Conservation (phyloP, 805 yeast species). For the Hanseniaspora thailandica region DNA sequence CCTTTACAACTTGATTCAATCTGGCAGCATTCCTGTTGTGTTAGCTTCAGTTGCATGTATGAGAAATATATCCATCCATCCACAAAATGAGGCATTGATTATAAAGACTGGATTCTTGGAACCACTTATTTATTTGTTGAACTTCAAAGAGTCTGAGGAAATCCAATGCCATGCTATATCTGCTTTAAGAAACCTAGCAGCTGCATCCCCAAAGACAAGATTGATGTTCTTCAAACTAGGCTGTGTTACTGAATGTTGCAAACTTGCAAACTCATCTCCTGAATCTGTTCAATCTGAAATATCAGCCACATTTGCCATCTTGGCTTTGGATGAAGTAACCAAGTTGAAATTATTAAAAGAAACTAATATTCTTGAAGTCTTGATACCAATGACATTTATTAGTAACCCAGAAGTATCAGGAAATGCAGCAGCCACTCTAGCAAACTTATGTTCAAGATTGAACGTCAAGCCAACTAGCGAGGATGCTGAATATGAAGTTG, state of each 20-base stretch:
- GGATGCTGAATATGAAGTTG: background rate
- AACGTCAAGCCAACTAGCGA: constrained; percentile 33
- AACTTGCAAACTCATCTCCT: constrained; percentile 74
- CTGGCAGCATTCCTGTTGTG: constrained; percentile 81
- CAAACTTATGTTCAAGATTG: constrained; percentile 86
- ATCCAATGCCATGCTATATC: constrained; percentile 98
- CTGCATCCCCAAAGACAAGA: constrained; percentile 86
- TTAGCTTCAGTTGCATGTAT: constrained; percentile 97
- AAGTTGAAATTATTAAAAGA: constrained; percentile 68
- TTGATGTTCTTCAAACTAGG: constrained; percentile 87
- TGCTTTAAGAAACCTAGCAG: constrained; percentile 89
- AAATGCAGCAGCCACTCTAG: constrained; percentile 95
- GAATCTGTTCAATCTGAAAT: constrained; percentile 90
- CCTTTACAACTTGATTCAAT: constrained; percentile 76
- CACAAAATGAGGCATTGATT: constrained; percentile 86
- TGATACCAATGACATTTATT: constrained; percentile 82
- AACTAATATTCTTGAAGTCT: constrained; percentile 72
- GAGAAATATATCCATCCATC: constrained; percentile 92
- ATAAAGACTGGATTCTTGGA: constrained; percentile 93
- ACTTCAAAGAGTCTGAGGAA: constrained; percentile 81
- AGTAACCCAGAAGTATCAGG: constrained; percentile 92
- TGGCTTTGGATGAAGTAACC: constrained; percentile 91
- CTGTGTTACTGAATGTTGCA: constrained; percentile 86
- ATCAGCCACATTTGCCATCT: constrained; percentile 91
- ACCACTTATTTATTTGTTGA: constrained; percentile 77